Base-by-base conservation (phyloP, 148 eudicot species). In the Arbutus unedo region DNA sequence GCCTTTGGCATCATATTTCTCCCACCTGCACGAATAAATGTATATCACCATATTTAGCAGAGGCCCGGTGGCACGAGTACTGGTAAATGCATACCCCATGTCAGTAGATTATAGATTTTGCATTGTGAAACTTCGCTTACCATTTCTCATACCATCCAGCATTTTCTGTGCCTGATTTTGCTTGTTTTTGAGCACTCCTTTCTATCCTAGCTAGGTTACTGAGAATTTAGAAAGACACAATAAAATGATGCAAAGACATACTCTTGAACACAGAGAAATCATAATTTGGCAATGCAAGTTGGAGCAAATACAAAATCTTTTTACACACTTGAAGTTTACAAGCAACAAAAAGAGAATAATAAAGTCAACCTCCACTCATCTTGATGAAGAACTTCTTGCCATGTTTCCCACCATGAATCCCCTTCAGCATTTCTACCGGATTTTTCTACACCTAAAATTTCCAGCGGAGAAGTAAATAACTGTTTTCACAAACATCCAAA, bases 341-440 rank as follows among this genome's bases (percentile, higher is more conserved):
- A 68, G 41, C n/a, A 62, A 78, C 44, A 59, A 55, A 54, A 44
- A 10, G 14, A 82, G 60, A 81, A 79, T 9, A 54, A 25, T 11
- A 78, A 74, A 74, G 10, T 43, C 79, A 43, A 96, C 99, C 99
- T 96, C 99, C 99, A 96, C 84, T 96, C 99, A 88, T 96, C 99
- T 89, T 94, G 99, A 87, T 96, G 95, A 82, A 94, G 93, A 88
- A 91, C 93, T 89, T 96, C 99, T 88, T 94, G 93, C 99, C 99
- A 96, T 85, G 99, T 96, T 91, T 96, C 99, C 99, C 98, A 96
- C 99, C 99, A 96, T 41, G 97, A 92, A 87, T 96, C 98, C 79
- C 98, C 99, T 87, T 93, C 98, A 51, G 97, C 92, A 88, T 96
- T 96, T 85, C 86, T 93, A 83, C 99, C 99, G 77, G 98, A 96